phyloP scores from a whole-genome alignment of 306 rosid species.

The Bauhinia variegata region DNA sequence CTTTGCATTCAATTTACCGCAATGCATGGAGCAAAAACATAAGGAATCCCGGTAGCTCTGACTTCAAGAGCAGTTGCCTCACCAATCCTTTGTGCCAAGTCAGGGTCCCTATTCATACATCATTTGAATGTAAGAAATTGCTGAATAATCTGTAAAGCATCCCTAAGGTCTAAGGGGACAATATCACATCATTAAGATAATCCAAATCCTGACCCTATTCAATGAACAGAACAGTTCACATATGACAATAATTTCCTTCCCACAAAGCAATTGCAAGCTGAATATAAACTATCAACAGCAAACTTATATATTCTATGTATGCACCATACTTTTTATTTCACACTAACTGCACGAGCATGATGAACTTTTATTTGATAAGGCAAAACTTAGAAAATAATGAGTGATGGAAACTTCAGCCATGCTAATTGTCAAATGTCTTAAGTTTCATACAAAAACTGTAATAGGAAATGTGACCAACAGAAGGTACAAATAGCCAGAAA shows the following conservation, averaged over 20 bases:
- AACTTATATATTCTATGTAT: conserved; percentile 11
- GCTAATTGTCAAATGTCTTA: conserved; percentile 11
- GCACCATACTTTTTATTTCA: not conserved
- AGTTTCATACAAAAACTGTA: not conserved
- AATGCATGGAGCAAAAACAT: conserved; percentile 93
- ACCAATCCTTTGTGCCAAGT: conserved; percentile 68
- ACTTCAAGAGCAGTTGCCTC: conserved; percentile 95
- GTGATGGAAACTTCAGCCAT: conserved; percentile 20
- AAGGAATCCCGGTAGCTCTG: conserved; percentile 92
- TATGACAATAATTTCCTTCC: not conserved
- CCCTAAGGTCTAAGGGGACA: not conserved
- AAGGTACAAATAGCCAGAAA: conserved; percentile 8
- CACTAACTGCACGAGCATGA: conserved; percentile 14
- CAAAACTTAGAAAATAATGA: not conserved
- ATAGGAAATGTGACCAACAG: not conserved
- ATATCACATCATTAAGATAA: conserved; percentile 14
- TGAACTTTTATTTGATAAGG: not conserved
- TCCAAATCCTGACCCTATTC: conserved; percentile 6
- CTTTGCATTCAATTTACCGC: conserved; percentile 58
- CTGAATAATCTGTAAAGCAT: conserved; percentile 19
- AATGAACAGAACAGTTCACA: not conserved
- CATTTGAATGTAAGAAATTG: conserved; percentile 35
- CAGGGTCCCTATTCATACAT: conserved; percentile 64
- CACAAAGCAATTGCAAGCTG: conserved; percentile 21
- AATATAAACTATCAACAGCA: not conserved